phyloP scores from a whole-genome alignment of 768 basidiomycete species.

The Phaeotremella skinneri region DNA sequence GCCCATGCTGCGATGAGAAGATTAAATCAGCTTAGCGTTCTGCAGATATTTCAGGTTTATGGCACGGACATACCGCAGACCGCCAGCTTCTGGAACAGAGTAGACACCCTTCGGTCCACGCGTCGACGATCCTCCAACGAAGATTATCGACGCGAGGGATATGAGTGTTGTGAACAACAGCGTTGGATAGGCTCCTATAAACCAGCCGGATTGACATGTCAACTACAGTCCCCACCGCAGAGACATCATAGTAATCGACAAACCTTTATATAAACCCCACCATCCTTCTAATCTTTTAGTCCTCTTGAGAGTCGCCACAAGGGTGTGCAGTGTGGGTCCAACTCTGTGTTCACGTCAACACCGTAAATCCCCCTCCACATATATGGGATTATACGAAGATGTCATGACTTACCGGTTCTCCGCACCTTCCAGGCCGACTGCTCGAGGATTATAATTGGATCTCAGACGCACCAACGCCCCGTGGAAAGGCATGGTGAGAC shows the following conservation, averaged over 20 bases:
- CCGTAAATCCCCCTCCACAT: too few relatives aligned
- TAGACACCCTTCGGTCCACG: constrained; percentile 49
- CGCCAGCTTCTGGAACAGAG: constrained; percentile 48
- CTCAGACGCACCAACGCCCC: constrained; percentile 48
- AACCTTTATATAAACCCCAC: constrained; percentile 51
- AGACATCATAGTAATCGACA: constrained; percentile 1
- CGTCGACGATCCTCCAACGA: constrained; percentile 48
- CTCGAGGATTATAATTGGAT: constrained; percentile 51
- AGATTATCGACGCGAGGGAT: constrained; percentile 48
- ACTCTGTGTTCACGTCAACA: constrained; percentile 29
- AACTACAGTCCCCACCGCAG: not conserved
- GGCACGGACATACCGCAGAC: constrained; percentile 34
- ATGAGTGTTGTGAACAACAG: constrained; percentile 44
- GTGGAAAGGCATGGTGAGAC: constrained; percentile 49
- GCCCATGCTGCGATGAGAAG: constrained; percentile 37
- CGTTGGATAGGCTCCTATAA: constrained; percentile 43
- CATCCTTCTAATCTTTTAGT: constrained; percentile 51
- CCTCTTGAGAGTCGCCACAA: constrained; percentile 43
- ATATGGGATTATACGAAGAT: not conserved
- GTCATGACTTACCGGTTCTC: constrained; percentile 37
- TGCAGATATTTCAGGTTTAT: not conserved
- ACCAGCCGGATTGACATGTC: not conserved
- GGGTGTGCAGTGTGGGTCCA: constrained; percentile 47
- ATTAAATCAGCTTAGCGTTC: constrained; percentile 1
- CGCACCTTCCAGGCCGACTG: constrained; percentile 47